Conservation (phyloP, 2,329 filamentous ascomycete species). For the Colletotrichum cordylinicola region DNA sequence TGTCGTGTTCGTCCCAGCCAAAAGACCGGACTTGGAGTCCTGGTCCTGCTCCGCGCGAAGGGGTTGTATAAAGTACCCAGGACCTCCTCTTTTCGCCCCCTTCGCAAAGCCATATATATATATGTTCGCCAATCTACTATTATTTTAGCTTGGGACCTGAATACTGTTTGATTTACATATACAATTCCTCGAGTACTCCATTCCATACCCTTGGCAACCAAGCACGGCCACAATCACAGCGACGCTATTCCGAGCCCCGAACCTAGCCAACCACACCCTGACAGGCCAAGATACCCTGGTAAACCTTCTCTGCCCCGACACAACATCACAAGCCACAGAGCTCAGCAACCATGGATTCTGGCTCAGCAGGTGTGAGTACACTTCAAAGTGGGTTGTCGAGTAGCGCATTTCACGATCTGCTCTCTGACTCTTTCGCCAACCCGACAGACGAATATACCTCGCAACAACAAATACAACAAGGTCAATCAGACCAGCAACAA, state of each 20-base stretch:
- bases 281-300: neutral
- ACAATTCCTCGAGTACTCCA: neutral
- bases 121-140: neutral
- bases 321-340: neutral
- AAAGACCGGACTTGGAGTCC: neutral
- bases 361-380: neutral
- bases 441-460: neutral
- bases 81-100: neutral
- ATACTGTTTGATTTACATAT: neutral
- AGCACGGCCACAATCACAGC: neutral
- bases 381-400: conserved; percentile 4
- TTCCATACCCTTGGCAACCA: neutral
- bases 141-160: neutral
- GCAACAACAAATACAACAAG: neutral
- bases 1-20: neutral
- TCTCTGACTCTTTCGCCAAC: neutral
- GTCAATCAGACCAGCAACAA: neutral
- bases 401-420: neutral
- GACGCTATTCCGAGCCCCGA: neutral
- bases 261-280: neutral
- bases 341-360: neutral
- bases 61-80: neutral
- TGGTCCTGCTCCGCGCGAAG: neutral
- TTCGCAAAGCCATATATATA: neutral
- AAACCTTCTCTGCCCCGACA: neutral